Evolutionary conservation across 2,329 filamentous ascomycete genomes (phyloP).

Genomic region (Claviceps pazoutovae): DNA sequence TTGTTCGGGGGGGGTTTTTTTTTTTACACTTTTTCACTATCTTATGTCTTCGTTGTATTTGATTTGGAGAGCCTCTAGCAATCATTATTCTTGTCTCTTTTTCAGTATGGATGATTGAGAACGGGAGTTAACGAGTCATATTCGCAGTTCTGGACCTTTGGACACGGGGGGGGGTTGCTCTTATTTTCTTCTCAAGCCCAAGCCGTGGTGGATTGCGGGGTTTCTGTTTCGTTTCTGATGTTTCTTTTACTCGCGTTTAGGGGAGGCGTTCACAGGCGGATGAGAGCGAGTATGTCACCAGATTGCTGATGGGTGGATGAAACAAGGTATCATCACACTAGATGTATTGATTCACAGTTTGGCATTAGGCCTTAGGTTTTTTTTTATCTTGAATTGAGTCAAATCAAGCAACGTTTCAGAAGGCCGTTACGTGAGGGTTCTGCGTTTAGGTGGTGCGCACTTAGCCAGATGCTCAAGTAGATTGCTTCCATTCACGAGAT

Average conservation of each 20-base stretch:
- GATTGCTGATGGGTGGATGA: constrained; percentile 1
- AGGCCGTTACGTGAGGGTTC: too few species aligned
- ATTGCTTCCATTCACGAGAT: too few species aligned
- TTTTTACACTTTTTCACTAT: background rate
- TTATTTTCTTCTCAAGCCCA: background rate
- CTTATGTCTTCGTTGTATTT: background rate
- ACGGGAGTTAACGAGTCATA: background rate
- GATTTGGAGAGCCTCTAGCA: background rate
- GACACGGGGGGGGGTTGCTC: background rate
- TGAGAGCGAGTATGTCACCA: constrained; percentile 2
- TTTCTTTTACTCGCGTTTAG: background rate
- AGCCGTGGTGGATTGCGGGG: background rate
- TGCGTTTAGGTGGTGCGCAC: background rate
- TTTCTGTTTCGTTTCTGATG: background rate
- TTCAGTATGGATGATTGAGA: constrained; percentile 1
- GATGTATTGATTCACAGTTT: constrained; percentile 5
- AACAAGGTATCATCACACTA: constrained; percentile 1
- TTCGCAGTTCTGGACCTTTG: background rate
- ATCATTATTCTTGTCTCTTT: background rate
- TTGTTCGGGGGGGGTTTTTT: background rate
- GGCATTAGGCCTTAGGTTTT: background rate
- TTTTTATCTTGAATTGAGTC: background rate
- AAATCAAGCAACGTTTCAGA: background rate
- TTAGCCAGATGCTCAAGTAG: too few species aligned
- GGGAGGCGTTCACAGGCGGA: constrained; percentile 2